phyloP scores from a whole-genome alignment of 805 yeast species.

The Komagataella phaffii region DNA sequence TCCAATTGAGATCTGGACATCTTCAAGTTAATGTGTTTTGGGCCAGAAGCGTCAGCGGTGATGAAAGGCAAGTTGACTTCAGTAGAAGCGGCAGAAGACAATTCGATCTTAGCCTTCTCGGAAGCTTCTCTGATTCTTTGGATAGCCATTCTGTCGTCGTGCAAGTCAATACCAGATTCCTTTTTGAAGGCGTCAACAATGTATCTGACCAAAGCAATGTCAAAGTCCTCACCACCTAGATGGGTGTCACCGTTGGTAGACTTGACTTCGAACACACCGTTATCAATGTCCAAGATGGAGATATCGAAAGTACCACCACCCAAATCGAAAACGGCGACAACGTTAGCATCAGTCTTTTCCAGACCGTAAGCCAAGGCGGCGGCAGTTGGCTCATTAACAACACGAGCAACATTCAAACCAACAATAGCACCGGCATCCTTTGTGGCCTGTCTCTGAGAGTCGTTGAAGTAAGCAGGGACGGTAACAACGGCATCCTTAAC shows the following conservation, averaged over 20 bases:
- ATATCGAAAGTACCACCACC: conserved; percentile 99
- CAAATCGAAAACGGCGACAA: conserved; percentile 89
- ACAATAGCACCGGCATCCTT: conserved; percentile 97
- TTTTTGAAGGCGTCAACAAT: conserved; percentile 44
- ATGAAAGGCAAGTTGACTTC: conserved; percentile 62
- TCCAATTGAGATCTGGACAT: conserved; percentile 61
- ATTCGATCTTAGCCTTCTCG: conserved; percentile 63
- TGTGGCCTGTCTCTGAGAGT: conserved; percentile 87
- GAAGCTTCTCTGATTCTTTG: conserved; percentile 74
- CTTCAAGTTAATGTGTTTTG: conserved; percentile 43
- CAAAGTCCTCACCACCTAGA: conserved; percentile 89
- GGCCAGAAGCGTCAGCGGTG: conserved; percentile 30
- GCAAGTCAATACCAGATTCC: conserved; percentile 41
- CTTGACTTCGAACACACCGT: conserved; percentile 96
- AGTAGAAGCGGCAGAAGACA: conserved; percentile 51
- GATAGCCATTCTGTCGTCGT: conserved; percentile 40
- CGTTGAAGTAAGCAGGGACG: conserved; percentile 84
- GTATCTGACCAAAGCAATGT: conserved; percentile 72
- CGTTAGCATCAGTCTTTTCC: conserved; percentile 47
- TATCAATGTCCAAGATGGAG: conserved; percentile 91
- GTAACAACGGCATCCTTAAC: conserved; percentile 86
- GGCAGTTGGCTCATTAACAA: conserved; percentile 85
- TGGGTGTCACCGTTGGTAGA: conserved; percentile 95
- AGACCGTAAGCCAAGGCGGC: conserved; percentile 94
- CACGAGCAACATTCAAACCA: conserved; percentile 82